These are phyloP conservation scores for Linanthus parryae DNA, from an alignment of 148 eudicot species.

Conservation along the genomic window DNA sequence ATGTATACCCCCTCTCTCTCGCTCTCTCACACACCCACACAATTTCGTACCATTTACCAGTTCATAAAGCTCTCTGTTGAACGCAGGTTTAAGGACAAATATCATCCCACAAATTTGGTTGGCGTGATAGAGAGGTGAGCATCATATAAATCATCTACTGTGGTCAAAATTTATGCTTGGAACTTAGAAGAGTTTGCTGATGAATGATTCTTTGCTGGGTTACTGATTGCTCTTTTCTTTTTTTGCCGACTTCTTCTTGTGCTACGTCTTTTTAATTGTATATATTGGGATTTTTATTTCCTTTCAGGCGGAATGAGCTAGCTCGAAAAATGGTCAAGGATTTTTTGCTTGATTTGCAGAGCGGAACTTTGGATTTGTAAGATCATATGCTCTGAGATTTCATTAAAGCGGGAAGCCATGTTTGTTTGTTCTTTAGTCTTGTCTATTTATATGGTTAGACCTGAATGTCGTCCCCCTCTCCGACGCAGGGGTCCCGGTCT, in stretches of 20 bases:
- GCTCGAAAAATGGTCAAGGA: conserved; percentile 87
- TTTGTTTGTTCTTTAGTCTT: no score
- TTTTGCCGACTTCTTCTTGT: background rate
- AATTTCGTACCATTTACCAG: conserved; percentile 1
- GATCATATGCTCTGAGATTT: no score
- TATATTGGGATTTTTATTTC: no score
- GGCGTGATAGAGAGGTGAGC: conserved; percentile 82
- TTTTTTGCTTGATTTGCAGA: conserved; percentile 80
- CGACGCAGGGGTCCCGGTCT: conserved; percentile 75
- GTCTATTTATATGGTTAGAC: background rate
- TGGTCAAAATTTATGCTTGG: background rate
- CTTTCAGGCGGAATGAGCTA: conserved; percentile 79
- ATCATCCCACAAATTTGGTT: conserved; percentile 88
- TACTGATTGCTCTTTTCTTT: background rate
- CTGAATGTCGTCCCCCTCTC: background rate
- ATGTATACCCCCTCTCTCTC: conserved; percentile 9
- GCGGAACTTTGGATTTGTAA: conserved; percentile 84
- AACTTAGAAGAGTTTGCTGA: background rate
- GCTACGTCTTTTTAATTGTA: background rate
- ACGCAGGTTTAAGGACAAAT: conserved; percentile 88
- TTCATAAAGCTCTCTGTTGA: conserved; percentile 9
- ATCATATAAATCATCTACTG: background rate
- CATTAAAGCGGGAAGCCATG: no score
- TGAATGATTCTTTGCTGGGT: background rate
- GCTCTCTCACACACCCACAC: background rate